Conservation (phyloP, 176 grass and related monocot genomes). For the Carex scoparia region DNA sequence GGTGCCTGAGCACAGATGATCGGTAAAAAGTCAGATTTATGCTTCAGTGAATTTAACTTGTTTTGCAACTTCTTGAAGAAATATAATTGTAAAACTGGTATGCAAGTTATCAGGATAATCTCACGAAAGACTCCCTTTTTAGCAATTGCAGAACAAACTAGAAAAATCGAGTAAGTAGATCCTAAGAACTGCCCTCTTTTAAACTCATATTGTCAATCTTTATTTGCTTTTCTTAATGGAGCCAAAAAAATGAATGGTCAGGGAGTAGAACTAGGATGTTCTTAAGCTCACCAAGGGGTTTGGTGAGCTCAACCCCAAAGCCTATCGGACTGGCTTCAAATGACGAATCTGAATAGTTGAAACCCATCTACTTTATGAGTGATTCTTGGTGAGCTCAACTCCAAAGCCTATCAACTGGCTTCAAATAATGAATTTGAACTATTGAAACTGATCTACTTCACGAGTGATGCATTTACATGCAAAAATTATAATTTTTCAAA, state of each 20-base stretch:
- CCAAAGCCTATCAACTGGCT: no score
- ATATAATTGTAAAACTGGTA: not conserved
- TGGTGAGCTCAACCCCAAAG: no score
- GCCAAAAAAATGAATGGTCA: not conserved
- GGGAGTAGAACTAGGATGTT: not conserved
- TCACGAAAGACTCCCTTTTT: not conserved
- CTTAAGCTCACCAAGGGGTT: no score
- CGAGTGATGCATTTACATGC: no score
- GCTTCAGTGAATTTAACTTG: not conserved
- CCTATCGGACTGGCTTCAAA: no score
- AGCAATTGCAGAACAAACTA: not conserved
- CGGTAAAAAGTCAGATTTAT: not conserved
- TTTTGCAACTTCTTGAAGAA: not conserved
- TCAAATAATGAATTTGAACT: no score
- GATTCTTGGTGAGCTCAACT: no score
- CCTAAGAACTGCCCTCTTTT: not conserved
- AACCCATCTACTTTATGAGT: no score
- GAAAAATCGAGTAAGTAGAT: not conserved
- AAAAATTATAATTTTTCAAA: no score
- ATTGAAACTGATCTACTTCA: no score
- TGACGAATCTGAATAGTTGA: no score
- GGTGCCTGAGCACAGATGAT: constrained; percentile 48
- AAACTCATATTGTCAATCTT: not conserved
- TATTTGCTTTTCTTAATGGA: not conserved
- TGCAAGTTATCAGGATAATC: not conserved